Evolutionary conservation across 352 stramenopile genomes (phyloP), one percentile per base, ranked within the genome.

Genomic region (Phytophthora constricta): DNA sequence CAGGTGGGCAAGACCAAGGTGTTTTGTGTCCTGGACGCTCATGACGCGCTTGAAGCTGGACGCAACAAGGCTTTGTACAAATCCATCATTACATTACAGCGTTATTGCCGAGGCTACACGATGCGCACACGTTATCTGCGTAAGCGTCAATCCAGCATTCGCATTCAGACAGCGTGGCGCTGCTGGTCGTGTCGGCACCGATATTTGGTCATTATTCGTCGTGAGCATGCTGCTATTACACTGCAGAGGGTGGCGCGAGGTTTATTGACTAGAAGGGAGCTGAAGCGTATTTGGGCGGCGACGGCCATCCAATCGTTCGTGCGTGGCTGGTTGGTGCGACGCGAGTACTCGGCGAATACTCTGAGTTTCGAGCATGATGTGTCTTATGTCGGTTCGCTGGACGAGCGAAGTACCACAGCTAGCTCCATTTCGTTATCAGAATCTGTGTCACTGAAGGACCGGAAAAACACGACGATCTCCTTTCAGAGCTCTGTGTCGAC

Each of bases 1-100:
- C 86, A 92, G 57, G 80, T 95, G 28, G 88, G 88, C 8, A 93
- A 92, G 42, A 93, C 79, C 8, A 95, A 95, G 68, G 85, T 93
- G 0, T 96, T 96, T 53, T 88, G 79, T 52, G 26, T 94, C 20
- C 76, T 82, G 14, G 74, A 87, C 58, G 86, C 84, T 0, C 87
- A 96, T 58, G 77, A 91, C 37, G 74, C 81, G 22, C 61, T 95
- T 3, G 85, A 95, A 66, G 74, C 74, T 3, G 78, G 67, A 16
- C 82, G 86, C 2, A 79, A 74, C 0, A 86, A 87, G 43, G 86
- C 84, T 14, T 56, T 95, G 27, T 89, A 93, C 58, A 70, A 89
- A 54, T 92, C 79, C 10, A 78, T 95, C 11, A 70, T 93, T 39
- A 89, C 84, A 2, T 28, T 95, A 27, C 86, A 95, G 53, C 78